Evolutionary conservation across 208 protist species (phyloP), one percentile per base, ranked within the genome.

Genomic region (Leishmania arabica): DNA sequence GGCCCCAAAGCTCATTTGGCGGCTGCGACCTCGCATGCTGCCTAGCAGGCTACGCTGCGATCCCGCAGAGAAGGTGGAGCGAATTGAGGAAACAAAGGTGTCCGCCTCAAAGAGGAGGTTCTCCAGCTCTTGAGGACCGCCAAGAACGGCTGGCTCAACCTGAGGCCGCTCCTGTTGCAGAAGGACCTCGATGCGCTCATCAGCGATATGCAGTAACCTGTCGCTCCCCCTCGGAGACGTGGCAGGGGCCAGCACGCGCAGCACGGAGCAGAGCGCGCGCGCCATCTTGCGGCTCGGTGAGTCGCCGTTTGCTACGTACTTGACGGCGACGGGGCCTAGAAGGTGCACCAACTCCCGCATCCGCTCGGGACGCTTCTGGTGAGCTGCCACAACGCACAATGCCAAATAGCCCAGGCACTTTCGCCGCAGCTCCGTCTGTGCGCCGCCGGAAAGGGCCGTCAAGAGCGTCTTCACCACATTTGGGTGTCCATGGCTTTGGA

Each of bases 391-490:
- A 27, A 93, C 84, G 68, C 85, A 89, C 37, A 97, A 78, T n/a
- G 88, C 90, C 17, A 98, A 77, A 85, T 96, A 98, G 56, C 86
- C 91, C 13, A 98, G 81, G 73, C 90, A 94, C 85, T 90, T 91
- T 5, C 93, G 93, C 24, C 92, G 87, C 83, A 96, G 86, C 84
- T 96, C 93, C 53, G 93, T 92, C 75, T 98, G 95, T 3, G 92
- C 85, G 68, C 88, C 91, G 13, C 60, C 69, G 17, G 89, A 84
- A 42, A 96, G 88, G 31, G 88, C 88, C 1, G 69, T 80, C 42
- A 92, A 27, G 24, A 97, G 66, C 17, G 86, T 71, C 73, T 84
- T 85, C 53, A 92, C 79, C 3, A 92, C 84, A 9, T 75, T 81
- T 17, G 80, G 21, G 77, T 92, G 82, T 24, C 91, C 93, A 73